Percentiles rank a stretch among this genome's conserved stretches.
phyloP scores from a whole-genome alignment of 305 asterid genomes.

The Fraxinus baroniana region DNA sequence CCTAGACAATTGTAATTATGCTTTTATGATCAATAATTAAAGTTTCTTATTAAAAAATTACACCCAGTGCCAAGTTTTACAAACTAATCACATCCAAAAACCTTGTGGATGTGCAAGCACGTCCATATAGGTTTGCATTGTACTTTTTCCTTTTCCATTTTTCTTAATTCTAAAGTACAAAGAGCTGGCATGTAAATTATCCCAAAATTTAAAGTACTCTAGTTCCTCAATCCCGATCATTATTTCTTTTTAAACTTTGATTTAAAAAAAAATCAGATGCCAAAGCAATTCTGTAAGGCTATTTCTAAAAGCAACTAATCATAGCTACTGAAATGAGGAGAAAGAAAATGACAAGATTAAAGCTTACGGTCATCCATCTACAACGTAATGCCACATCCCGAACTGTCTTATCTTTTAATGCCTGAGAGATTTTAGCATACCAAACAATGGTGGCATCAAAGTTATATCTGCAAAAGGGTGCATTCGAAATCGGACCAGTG shows the following conservation, averaged over 20 bases:
- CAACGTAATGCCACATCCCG: constrained; percentile 93
- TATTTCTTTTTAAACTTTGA: constrained; percentile 5
- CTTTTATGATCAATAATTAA: not conserved
- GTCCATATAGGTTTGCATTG: not conserved
- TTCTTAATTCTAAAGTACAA: not conserved
- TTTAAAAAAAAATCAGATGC: constrained; percentile 8
- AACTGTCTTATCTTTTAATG: constrained; percentile 72
- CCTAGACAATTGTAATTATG: not conserved
- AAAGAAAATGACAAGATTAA: constrained; percentile 4
- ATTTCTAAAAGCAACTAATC: not conserved
- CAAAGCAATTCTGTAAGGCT: constrained; percentile 9
- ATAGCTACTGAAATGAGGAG: not conserved
- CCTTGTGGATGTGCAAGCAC: not conserved
- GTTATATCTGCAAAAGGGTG: constrained; percentile 61
- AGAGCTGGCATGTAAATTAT: constrained; percentile 3
- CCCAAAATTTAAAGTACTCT: not conserved
- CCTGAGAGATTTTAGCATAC: constrained; percentile 75
- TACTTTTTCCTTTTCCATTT: not conserved
- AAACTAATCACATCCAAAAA: not conserved
- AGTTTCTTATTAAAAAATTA: not conserved
- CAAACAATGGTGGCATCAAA: constrained; percentile 48
- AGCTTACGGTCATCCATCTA: constrained; percentile 95
- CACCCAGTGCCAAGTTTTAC: not conserved
- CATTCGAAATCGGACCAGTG: not conserved
- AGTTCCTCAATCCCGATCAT: constrained; percentile 1